These are phyloP conservation scores for Ophiostoma quercus DNA, from an alignment of 2,329 filamentous ascomycete species.

Conservation along the genomic window DNA sequence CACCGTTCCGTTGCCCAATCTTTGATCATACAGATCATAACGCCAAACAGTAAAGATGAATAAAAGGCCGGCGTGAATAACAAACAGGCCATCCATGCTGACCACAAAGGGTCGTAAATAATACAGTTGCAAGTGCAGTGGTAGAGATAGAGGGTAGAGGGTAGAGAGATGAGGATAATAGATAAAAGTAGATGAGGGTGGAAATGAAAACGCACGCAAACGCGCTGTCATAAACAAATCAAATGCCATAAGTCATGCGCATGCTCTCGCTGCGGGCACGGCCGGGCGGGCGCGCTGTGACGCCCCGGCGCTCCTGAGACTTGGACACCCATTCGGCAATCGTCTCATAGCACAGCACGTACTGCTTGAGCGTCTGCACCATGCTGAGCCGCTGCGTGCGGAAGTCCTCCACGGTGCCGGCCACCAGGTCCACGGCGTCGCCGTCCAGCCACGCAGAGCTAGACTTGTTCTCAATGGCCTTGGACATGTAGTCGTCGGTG, in stretches of 20 bases:
- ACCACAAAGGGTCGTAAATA: background rate
- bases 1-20: slow-evolving; percentile 13
- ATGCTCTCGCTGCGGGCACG: slow-evolving; percentile 27
- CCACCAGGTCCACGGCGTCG: slow-evolving; percentile 71
- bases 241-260: slow-evolving; percentile 18
- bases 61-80: background rate
- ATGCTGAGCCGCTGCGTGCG: slow-evolving; percentile 84
- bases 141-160: background rate
- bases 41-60: background rate
- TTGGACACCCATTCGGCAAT: slow-evolving; percentile 76
- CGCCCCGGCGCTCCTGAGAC: slow-evolving; percentile 38
- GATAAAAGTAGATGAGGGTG: background rate
- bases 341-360: slow-evolving; percentile 93
- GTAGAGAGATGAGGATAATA: background rate
- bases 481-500: slow-evolving; percentile 7
- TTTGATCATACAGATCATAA: slow-evolving; percentile 1
- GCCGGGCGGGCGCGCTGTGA: slow-evolving; percentile 7
- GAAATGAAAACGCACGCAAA: background rate
- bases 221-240: background rate
- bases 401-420: slow-evolving; percentile 86
- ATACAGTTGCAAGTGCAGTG: background rate
- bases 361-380: slow-evolving; percentile 92
- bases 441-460: slow-evolving; percentile 60
- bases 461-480: background rate
- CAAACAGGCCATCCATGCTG: background rate